Evolutionary conservation across 345 rosid genomes (phyloP).

Genomic region (Lepidium aucheri): DNA sequence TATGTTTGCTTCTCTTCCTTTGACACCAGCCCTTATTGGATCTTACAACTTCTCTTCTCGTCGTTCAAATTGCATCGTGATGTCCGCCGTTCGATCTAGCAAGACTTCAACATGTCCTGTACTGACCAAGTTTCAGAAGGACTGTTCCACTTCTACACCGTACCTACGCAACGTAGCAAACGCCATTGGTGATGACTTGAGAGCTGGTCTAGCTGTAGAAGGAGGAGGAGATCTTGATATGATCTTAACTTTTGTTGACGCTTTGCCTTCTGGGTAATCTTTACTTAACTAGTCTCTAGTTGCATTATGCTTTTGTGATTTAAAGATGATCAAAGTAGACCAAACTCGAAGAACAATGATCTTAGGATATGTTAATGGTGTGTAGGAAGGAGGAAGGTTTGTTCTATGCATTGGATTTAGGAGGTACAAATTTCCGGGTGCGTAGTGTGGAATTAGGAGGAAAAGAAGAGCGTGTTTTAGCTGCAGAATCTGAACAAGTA

Average conservation of each 20-base stretch:
- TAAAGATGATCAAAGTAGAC: neutral
- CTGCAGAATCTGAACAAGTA: constrained; percentile 57
- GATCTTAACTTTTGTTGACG: constrained; percentile 72
- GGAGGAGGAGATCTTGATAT: constrained; percentile 73
- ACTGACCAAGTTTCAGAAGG: constrained; percentile 47
- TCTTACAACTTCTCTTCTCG: constrained; percentile 31
- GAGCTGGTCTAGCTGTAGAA: constrained; percentile 61
- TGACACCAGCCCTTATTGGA: constrained; percentile 36
- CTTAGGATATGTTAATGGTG: neutral
- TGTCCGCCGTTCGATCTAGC: constrained; percentile 45
- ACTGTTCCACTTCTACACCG: constrained; percentile 64
- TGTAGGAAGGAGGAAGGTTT: constrained; percentile 69
- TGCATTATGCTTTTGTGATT: neutral
- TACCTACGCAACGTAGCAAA: constrained; percentile 61
- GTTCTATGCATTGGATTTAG: constrained; percentile 90
- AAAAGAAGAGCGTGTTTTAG: constrained; percentile 47
- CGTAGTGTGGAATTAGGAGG: constrained; percentile 76
- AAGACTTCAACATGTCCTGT: constrained; percentile 40
- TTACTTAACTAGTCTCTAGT: neutral
- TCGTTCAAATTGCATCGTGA: neutral
- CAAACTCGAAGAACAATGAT: too few species aligned
- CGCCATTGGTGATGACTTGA: constrained; percentile 59
- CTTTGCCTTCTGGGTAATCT: constrained; percentile 66
- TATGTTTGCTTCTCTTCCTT: constrained; percentile 12
- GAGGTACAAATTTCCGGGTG: constrained; percentile 79